Evolutionary conservation across 305 asterid genomes (phyloP).

Genomic region (Nicotiana rustica): DNA sequence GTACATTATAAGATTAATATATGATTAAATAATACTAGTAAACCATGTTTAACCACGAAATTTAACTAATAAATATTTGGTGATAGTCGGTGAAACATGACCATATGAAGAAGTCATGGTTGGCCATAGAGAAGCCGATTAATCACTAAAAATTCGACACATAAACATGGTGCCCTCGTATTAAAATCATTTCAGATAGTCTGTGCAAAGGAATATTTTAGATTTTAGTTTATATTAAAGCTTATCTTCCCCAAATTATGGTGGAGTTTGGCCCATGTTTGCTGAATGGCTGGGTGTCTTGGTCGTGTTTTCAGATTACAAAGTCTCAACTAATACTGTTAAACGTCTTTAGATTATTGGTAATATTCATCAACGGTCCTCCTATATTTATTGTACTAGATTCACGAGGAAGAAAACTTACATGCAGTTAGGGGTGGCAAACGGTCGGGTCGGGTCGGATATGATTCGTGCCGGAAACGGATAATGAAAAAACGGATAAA

Average conservation of each 20-base stretch:
- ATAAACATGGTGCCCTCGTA: constrained; percentile 43
- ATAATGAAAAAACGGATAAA: too few relatives aligned
- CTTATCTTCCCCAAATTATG: constrained; percentile 41
- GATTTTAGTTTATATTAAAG: constrained; percentile 27
- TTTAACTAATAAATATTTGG: neutral
- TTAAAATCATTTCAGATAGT: constrained; percentile 28
- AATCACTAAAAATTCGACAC: constrained; percentile 42
- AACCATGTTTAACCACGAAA: neutral
- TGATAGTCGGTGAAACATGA: constrained; percentile 40
- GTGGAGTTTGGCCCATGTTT: constrained; percentile 37
- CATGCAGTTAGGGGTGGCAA: too few relatives aligned
- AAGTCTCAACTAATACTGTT: constrained; percentile 24
- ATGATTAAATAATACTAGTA: neutral
- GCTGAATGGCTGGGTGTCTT: constrained; percentile 16
- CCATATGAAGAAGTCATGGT: constrained; percentile 42
- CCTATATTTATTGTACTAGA: neutral
- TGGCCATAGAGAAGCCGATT: constrained; percentile 41
- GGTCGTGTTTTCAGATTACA: constrained; percentile 20
- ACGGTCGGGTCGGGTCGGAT: too few relatives aligned
- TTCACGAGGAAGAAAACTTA: neutral
- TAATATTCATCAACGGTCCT: neutral
- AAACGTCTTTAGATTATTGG: neutral
- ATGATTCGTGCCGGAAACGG: too few relatives aligned
- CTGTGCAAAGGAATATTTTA: neutral
- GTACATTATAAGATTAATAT: neutral